These are phyloP conservation scores for Phytophthora pseudosyringae DNA, from an alignment of 352 stramenopile genomes.

Conservation along the genomic window DNA sequence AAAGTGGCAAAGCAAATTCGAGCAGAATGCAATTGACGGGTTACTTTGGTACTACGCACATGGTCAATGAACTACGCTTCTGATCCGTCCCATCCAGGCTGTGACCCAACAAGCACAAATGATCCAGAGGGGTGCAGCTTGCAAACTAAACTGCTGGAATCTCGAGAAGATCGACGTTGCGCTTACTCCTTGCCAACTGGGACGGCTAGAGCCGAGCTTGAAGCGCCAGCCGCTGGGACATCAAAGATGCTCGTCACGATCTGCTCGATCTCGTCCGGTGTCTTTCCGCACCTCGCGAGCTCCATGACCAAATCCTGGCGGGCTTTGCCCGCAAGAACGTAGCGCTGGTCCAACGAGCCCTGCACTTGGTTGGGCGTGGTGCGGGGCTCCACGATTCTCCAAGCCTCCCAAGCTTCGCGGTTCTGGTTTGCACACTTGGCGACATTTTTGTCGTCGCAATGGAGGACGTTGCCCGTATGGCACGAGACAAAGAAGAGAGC, in stretches of 20 bases:
- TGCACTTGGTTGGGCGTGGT: not conserved
- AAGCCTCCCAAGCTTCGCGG: slow-evolving; percentile 25
- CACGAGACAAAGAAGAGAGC: slow-evolving; percentile 42
- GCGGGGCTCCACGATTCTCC: slow-evolving; percentile 34
- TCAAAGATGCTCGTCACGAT: slow-evolving; percentile 39
- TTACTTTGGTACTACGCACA: too few species aligned
- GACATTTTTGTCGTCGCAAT: slow-evolving; percentile 24
- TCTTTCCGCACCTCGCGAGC: slow-evolving; percentile 37
- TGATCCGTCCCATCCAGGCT: too few species aligned
- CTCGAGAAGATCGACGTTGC: not conserved
- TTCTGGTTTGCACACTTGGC: slow-evolving; percentile 36
- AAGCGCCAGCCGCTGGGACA: slow-evolving; percentile 2
- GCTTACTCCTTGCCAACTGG: slow-evolving; percentile 21
- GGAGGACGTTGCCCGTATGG: slow-evolving; percentile 35
- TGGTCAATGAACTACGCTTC: too few species aligned
- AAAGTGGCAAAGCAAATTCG: too few species aligned
- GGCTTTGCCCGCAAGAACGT: slow-evolving; percentile 13
- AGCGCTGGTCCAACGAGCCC: not conserved
- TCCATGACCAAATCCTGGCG: slow-evolving; percentile 32
- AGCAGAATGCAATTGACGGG: too few species aligned
- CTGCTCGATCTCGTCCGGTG: slow-evolving; percentile 34
- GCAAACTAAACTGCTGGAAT: not conserved
- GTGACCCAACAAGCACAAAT: too few species aligned
- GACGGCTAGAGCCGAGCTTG: slow-evolving; percentile 15
- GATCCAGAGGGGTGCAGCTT: not conserved